phyloP scores from a whole-genome alignment of 108 stramenopile species.

The Schizochytrium sp. region DNA sequence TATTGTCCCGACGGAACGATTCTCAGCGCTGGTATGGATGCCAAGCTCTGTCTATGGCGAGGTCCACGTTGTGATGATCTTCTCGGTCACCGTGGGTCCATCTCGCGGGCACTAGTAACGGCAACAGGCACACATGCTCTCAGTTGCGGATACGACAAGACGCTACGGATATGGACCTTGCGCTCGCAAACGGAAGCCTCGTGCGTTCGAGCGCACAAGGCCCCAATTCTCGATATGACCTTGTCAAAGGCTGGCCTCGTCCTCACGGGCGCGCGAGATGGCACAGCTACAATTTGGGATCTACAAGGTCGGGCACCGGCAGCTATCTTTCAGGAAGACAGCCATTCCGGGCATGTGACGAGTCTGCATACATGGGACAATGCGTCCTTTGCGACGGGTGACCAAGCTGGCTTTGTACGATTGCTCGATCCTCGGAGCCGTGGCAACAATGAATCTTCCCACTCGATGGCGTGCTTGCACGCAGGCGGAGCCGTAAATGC shows the following conservation, averaged over 20 bases:
- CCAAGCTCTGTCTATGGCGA: background rate
- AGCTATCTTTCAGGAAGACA: background rate
- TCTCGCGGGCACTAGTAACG: background rate
- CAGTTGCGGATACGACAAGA: background rate
- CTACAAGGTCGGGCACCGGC: background rate
- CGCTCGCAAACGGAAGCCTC: background rate
- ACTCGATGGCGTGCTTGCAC: background rate
- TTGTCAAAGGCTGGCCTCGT: background rate
- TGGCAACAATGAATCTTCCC: background rate
- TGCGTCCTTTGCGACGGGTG: background rate
- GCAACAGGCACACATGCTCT: background rate
- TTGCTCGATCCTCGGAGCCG: background rate
- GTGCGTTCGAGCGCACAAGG: background rate
- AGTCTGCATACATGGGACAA: background rate
- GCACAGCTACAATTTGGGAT: background rate
- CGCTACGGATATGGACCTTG: background rate
- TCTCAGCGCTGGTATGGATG: constrained; percentile 15
- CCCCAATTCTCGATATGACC: constrained; percentile 3
- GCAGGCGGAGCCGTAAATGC: background rate
- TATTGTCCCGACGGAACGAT: background rate
- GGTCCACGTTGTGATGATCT: background rate
- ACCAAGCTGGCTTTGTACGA: background rate
- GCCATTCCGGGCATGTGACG: background rate
- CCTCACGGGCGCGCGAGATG: constrained; percentile 5
- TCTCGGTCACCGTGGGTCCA: background rate